Evolutionary conservation across 768 basidiomycete genomes (phyloP).

Genomic region (Lentinula sp.): DNA sequence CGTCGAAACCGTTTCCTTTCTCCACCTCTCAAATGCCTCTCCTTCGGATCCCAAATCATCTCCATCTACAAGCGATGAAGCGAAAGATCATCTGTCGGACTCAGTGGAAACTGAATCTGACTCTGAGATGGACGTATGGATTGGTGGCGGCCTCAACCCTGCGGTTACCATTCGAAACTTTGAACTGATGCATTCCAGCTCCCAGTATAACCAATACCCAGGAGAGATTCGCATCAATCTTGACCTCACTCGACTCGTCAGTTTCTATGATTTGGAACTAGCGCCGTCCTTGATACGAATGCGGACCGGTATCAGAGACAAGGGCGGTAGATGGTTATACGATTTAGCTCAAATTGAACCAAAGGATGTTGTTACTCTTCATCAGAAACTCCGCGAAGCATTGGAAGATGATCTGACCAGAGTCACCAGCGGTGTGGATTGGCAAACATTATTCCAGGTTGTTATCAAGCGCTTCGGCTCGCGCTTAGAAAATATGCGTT

Average conservation of each 20-base stretch:
- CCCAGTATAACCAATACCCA: not conserved
- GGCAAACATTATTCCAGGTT: constrained; percentile 29
- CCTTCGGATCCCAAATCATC: not conserved
- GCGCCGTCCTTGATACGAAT: not conserved
- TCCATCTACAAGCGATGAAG: not conserved
- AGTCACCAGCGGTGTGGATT: constrained; percentile 31
- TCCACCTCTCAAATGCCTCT: constrained; percentile 18
- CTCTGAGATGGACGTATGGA: not conserved
- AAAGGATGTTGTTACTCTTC: constrained; percentile 6
- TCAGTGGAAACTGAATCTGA: not conserved
- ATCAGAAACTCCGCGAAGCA: not conserved
- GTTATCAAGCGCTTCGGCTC: constrained; percentile 35
- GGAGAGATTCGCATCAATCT: constrained; percentile 27
- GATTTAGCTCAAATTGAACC: not conserved
- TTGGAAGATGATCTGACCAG: constrained; percentile 7
- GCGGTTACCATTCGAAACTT: not conserved
- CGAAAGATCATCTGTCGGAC: not conserved
- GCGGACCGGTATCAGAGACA: constrained; percentile 24
- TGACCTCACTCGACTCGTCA: not conserved
- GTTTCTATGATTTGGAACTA: not conserved
- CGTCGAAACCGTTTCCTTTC: constrained; percentile 32
- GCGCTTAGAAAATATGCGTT: constrained; percentile 32
- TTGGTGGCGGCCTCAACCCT: not conserved
- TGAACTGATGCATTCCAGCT: not conserved
- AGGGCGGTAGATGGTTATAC: not conserved